These are phyloP conservation scores for Cryptosporidium baileyi DNA, from an alignment of 169 alveolate species.

Conservation along the genomic window DNA sequence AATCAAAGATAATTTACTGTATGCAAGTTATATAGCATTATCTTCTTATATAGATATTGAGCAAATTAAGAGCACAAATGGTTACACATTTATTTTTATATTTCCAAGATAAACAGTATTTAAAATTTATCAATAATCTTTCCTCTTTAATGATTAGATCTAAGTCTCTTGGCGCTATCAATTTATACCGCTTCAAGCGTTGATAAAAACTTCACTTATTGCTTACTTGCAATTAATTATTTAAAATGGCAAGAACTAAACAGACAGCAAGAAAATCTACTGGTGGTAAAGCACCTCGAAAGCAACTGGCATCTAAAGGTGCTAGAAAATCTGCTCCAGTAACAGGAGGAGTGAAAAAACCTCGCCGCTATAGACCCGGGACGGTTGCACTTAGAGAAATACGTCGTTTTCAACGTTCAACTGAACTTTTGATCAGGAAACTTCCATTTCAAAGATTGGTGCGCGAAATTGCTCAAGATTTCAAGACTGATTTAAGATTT, in stretches of 20 bases:
- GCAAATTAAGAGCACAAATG: no score
- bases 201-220: no score
- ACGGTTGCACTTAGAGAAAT: constrained; percentile 98
- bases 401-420: constrained; percentile 93
- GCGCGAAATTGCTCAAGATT: constrained; percentile 94
- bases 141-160: no score
- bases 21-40: no score
- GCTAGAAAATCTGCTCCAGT: constrained; percentile 98
- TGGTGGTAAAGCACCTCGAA: constrained; percentile 98
- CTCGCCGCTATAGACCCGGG: constrained; percentile 98
- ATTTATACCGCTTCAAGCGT: no score
- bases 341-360: constrained; percentile 96
- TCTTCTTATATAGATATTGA: no score
- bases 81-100: no score
- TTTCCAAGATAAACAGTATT: no score
- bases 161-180: no score
- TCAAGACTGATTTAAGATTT: constrained; percentile 92
- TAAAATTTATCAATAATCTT: no score
- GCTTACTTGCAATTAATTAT: not conserved
- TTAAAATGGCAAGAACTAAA: constrained; percentile 96
- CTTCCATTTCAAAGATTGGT: constrained; percentile 96
- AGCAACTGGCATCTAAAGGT: constrained; percentile 97
- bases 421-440: constrained; percentile 93
- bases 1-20: no score
- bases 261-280: constrained; percentile 98